phyloP scores from a whole-genome alignment of 495 filamentous ascomycete species.

The Bathelium albidoporum region DNA sequence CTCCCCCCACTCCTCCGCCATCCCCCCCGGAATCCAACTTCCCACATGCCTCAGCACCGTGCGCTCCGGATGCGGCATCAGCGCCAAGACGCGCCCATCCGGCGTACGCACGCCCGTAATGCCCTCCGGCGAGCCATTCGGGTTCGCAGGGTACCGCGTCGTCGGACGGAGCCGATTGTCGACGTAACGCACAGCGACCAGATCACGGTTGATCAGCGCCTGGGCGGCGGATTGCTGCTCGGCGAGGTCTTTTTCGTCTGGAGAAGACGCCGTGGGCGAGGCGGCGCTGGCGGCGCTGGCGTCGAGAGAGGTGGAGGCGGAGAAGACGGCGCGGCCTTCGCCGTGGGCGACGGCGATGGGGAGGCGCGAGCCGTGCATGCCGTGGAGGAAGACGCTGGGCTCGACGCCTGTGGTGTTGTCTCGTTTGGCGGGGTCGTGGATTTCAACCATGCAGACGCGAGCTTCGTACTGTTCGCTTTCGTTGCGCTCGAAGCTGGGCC shows the following conservation, averaged over 20 bases:
- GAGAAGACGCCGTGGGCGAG: slow-evolving; percentile 21
- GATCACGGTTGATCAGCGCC: slow-evolving; percentile 47
- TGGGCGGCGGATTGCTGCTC: slow-evolving; percentile 25
- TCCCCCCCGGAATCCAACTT: slow-evolving; percentile 57
- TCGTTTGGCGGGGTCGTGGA: slow-evolving; percentile 45
- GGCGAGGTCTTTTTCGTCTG: background rate
- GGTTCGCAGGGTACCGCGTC: slow-evolving; percentile 81
- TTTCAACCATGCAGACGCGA: slow-evolving; percentile 77
- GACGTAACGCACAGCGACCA: slow-evolving; percentile 69
- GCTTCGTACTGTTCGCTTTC: slow-evolving; percentile 86
- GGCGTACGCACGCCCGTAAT: slow-evolving; percentile 71
- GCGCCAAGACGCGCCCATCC: slow-evolving; percentile 78
- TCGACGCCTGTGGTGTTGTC: slow-evolving; percentile 22
- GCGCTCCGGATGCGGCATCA: slow-evolving; percentile 96
- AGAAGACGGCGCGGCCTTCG: slow-evolving; percentile 77
- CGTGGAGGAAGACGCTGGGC: slow-evolving; percentile 83
- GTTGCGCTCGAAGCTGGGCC: slow-evolving; percentile 85
- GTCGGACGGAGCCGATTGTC: slow-evolving; percentile 69
- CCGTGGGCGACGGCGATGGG: slow-evolving; percentile 89
- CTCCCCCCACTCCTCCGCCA: slow-evolving; percentile 66
- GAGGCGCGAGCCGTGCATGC: slow-evolving; percentile 73
- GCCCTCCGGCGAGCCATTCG: slow-evolving; percentile 81
- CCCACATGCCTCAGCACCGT: slow-evolving; percentile 76
- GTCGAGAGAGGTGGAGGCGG: slow-evolving; percentile 31
- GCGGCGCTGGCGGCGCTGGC: slow-evolving; percentile 24